Percentiles rank a stretch among this genome's conserved stretches.
Evolutionary conservation across 1,284 basidiomycete species (phyloP).

Genomic region (Fomitiporia mediterranea): DNA sequence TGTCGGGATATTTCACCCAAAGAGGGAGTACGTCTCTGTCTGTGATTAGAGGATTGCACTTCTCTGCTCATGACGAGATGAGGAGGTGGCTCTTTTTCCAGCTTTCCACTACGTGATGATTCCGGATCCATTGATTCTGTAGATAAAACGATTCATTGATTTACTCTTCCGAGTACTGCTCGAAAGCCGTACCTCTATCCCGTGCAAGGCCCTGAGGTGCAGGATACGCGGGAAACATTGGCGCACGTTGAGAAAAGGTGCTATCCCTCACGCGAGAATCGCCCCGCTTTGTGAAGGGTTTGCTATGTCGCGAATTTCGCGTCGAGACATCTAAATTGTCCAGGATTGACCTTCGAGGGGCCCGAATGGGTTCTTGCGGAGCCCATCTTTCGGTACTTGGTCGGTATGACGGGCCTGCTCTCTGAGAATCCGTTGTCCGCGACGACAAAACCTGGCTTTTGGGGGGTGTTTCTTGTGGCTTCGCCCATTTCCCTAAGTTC

Average conservation of each 20-base stretch:
- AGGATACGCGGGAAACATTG: not conserved
- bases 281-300: not conserved
- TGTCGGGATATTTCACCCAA: too few relatives aligned
- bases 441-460: not conserved
- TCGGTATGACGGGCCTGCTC: not conserved
- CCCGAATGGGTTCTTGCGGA: slow-evolving; percentile 1
- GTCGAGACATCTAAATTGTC: not conserved
- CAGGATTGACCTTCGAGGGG: not conserved
- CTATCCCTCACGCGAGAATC: not conserved
- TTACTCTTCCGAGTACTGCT: not conserved
- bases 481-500: slow-evolving; percentile 9
- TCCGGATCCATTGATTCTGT: too few relatives aligned
- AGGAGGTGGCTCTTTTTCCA: slow-evolving; percentile 9
- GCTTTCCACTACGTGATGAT: not conserved
- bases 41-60: too few relatives aligned
- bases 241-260: not conserved
- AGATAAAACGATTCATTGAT: too few relatives aligned
- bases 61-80: not conserved
- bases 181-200: not conserved
- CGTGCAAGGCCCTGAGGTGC: not conserved
- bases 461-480: not conserved
- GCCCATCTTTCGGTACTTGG: slow-evolving; percentile 19
- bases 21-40: too few relatives aligned
- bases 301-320: not conserved
- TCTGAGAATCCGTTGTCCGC: not conserved